Evolutionary conservation across 2,329 filamentous ascomycete species (phyloP), one percentile per base, ranked within the genome.

Genomic region (Aureobasidium mangrovei): DNA sequence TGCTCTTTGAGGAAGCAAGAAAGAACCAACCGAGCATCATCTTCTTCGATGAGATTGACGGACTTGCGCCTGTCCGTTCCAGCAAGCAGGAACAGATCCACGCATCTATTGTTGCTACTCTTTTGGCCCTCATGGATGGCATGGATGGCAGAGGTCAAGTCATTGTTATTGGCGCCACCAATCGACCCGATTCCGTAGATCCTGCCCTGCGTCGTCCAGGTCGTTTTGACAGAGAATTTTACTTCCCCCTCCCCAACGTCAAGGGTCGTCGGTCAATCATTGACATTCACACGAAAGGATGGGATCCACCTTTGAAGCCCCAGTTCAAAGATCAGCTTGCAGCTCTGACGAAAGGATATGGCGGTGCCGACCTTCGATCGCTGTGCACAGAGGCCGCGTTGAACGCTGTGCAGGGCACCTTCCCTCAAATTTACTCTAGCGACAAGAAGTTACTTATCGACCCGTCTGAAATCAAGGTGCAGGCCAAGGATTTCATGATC

Each of bases 21-120:
- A 93, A 90, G 68, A 97, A 86, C 1, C 93, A 98, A 65, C 93
- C 93, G 0, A 97, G 91, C 69, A 98, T 98, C 70, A 98, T 98
- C 69, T 98, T 98, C 75, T 97, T 98, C 63, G 93, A 98, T 68
- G 93, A 98, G 69, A 98, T 98, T 61, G 93, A 98, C 72, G 93
- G 93, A 54, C 77, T 98, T 60, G 93, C 93, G 2, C 94, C 93
- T 49, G 93, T 97, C 33, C 82, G 93, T 62, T 97, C 93, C 9
- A 96, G 91, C 71, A 97, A 97, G 69, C 91, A 97, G 72, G 93
- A 98, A 67, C 93, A 98, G 71, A 97, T 97, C 57, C 93, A 98
- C 70, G 90, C 93, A 4, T 97, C 91, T 2, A 98, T 98, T 60
- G 91, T 96, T 10, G 94, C 91, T 1, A 96, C 91, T 1, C 73